Base-by-base conservation (phyloP, 164 flowering plant species). In the Tetrastigma voinierianum region DNA sequence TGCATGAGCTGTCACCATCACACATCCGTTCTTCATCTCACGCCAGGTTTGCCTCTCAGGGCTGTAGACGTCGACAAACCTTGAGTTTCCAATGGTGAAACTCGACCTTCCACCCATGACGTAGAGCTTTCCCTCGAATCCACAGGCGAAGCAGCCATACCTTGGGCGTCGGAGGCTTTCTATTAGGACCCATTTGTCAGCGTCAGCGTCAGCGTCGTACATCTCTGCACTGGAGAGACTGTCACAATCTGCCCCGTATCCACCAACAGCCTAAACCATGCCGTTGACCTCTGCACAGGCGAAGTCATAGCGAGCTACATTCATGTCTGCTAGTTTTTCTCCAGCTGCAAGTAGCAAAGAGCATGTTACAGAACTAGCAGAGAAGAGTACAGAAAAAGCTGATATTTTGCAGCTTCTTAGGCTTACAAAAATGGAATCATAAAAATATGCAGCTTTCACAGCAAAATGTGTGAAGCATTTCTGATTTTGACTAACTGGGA, bases 1-100 rank as follows among this genome's bases (percentile, higher is more conserved):
- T 17, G 97, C 96, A 72, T 95, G 98, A 32, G 99, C 86, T 9
- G 97, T 92, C 59, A 95, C 97, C 99, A 95, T 95, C 21, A 89
- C 97, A 67, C 96, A 86, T 2, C 99, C 99, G 49, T 90, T 95
- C 80, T 90, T 92, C 91, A 87, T 81, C 77, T 89, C 91, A 8
- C 76, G 60, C 99, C 99, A 95, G 7, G 83, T 58, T 65, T 82
- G 91, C 66, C 43, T 59, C 67, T 83, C 83, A 11, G 97, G 86
- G 76, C 81, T 52, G 77, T 95, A 95, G 17, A 90, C 85, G 60
- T 91, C 96, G 46, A 92, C 86, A 66, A 80, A 88, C 80, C 72
- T 88, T 25, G 98, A 92, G 67, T 90, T 86, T 49, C 99, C 99
- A 45, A 95, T 95, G 1, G 95, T 89, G 78, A 90, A 89, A 72